phyloP scores from a whole-genome alignment of 257 asterid species.

The Marsdenia floribunda region DNA sequence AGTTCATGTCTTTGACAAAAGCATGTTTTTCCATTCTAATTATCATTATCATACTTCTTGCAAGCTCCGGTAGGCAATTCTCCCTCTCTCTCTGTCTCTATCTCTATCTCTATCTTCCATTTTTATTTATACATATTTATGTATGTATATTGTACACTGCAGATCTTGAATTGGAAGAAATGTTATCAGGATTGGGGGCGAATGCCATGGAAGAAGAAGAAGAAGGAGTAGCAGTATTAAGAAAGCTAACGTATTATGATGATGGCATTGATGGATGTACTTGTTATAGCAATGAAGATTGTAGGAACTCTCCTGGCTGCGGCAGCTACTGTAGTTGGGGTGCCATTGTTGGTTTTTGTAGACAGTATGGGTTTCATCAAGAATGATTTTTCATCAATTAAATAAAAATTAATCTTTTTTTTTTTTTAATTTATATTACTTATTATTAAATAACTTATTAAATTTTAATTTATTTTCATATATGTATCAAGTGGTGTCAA shows the following conservation, averaged over 20 bases:
- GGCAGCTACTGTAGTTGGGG: slow-evolving; percentile 6
- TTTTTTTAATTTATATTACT: too few relatives aligned
- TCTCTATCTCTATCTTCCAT: background rate
- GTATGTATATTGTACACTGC: too few relatives aligned
- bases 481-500: too few relatives aligned
- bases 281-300: slow-evolving; percentile 6
- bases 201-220: background rate
- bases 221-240: background rate
- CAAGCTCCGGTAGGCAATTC: background rate
- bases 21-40: background rate
- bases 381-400: background rate
- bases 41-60: background rate
- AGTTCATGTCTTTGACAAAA: background rate
- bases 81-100: background rate
- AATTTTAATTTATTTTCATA: too few relatives aligned
- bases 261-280: slow-evolving; percentile 1
- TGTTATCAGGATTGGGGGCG: background rate
- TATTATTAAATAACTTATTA: too few relatives aligned
- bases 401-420: too few relatives aligned
- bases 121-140: too few relatives aligned
- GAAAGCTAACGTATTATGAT: background rate
- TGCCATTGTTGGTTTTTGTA: slow-evolving; percentile 4
- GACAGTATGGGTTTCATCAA: background rate
- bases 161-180: background rate
- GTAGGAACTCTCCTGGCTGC: slow-evolving; percentile 8